These are phyloP conservation scores for Debaryomyces sp. DNA, from an alignment of 1,139 yeast species.

Conservation along the genomic window DNA sequence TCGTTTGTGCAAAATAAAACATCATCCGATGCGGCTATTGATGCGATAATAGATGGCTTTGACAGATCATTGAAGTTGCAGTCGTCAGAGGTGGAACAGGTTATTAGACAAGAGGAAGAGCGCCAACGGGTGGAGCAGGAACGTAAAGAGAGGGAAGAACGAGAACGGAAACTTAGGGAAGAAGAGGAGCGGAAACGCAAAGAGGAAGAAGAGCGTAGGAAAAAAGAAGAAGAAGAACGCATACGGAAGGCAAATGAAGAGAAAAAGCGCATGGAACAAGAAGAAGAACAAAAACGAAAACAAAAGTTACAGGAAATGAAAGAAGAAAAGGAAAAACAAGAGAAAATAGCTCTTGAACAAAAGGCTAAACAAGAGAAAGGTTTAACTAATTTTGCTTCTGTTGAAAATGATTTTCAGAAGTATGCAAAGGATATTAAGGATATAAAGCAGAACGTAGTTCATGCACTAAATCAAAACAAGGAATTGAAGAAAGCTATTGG, in stretches of 20 bases:
- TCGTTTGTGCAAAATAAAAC: background rate
- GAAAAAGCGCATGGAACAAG: constrained; percentile 15
- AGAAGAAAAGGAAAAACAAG: constrained; percentile 18
- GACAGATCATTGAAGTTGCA: constrained; percentile 16
- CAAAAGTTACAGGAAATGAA: constrained; percentile 7
- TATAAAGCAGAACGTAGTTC: constrained; percentile 62
- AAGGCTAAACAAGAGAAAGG: constrained; percentile 18
- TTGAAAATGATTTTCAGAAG: constrained; percentile 51
- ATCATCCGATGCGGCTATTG: constrained; percentile 4
- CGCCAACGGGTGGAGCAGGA: constrained; percentile 17
- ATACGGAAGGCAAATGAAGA: constrained; percentile 12
- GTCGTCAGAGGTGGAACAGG: constrained; percentile 18
- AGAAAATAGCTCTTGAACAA: constrained; percentile 15
- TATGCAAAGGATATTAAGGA: constrained; percentile 58
- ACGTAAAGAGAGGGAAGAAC: constrained; percentile 14
- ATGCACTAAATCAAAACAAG: constrained; percentile 44
- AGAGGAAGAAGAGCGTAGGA: constrained; percentile 16
- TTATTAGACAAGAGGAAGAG: constrained; percentile 21
- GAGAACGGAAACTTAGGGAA: constrained; percentile 16
- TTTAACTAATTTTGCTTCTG: constrained; percentile 37
- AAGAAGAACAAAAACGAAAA: constrained; percentile 11
- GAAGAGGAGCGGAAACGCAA: constrained; percentile 16
- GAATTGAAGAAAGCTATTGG: constrained; percentile 48
- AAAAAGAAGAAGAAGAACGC: constrained; percentile 17
- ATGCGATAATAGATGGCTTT: constrained; percentile 2